phyloP scores from a whole-genome alignment of 768 basidiomycete genomes.

The Psilocybe tampanensis region DNA sequence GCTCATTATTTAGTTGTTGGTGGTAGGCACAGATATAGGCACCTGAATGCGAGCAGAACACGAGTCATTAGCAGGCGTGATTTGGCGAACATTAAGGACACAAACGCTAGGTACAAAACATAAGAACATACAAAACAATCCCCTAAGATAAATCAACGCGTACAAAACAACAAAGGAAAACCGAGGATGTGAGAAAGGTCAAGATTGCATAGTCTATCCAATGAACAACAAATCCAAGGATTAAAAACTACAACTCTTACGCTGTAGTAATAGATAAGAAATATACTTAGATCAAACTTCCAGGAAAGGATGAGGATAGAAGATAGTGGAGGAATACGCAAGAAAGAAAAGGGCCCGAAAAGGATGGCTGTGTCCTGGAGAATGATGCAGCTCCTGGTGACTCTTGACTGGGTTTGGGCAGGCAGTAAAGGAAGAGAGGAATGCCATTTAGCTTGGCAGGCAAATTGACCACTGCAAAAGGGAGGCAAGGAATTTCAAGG shows the following conservation, averaged over 20 bases:
- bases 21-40: background rate
- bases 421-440: too few species aligned
- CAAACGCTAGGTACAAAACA: background rate
- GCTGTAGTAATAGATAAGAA: background rate
- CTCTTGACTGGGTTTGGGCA: background rate
- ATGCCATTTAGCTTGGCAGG: too few species aligned
- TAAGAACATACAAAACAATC: background rate
- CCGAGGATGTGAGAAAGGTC: background rate
- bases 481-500: background rate
- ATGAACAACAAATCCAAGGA: background rate
- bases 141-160: background rate
- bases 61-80: background rate
- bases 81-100: background rate
- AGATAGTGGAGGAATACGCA: too few species aligned
- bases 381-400: too few species aligned
- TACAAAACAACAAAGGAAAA: background rate
- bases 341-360: too few species aligned
- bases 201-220: background rate
- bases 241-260: background rate
- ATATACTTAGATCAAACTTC: background rate
- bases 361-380: too few species aligned
- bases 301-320: background rate
- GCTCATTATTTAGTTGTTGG: too few species aligned
- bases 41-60: background rate
- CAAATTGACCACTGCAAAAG: background rate